Evolutionary conservation across 2,329 filamentous ascomycete species (phyloP).

Genomic region (Juglanconis oblonga): DNA sequence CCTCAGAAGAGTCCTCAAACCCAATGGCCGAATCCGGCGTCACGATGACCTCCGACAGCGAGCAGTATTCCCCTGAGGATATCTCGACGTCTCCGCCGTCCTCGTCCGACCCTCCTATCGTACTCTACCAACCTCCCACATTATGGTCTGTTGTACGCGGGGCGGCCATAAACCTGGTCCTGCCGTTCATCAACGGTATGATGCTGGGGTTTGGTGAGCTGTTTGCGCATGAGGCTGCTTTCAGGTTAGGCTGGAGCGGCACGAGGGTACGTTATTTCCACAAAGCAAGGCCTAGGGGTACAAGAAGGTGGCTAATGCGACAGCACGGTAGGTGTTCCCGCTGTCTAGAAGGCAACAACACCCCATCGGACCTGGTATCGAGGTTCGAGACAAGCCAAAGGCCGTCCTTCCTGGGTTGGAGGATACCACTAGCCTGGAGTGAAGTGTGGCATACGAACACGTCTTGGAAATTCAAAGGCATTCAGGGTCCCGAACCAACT

Average conservation of each 20-base stretch:
- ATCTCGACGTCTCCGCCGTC: constrained; percentile 59
- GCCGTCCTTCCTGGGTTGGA: constrained; percentile 57
- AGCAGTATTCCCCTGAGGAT: constrained; percentile 72
- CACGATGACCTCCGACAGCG: constrained; percentile 79
- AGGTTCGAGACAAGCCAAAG: constrained; percentile 67
- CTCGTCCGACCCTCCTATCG: constrained; percentile 64
- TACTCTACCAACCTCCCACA: constrained; percentile 87
- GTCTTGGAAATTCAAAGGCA: neutral
- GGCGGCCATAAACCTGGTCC: constrained; percentile 89
- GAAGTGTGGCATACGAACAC: constrained; percentile 20
- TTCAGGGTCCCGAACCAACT: neutral
- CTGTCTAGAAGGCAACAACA: constrained; percentile 59
- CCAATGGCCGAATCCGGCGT: constrained; percentile 69
- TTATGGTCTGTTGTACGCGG: constrained; percentile 82
- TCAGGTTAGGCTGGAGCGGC: constrained; percentile 85
- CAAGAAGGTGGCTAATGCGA: neutral
- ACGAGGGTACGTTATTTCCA: constrained; percentile 70
- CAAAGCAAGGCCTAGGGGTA: neutral
- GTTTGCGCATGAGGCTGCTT: constrained; percentile 94
- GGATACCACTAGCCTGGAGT: constrained; percentile 69
- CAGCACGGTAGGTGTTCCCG: constrained; percentile 50
- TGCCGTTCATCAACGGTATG: constrained; percentile 95
- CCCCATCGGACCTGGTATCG: constrained; percentile 77
- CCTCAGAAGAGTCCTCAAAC: constrained; percentile 47
- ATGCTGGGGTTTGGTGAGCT: constrained; percentile 98